These are phyloP conservation scores for Penicillium nordicum DNA, from an alignment of 2,329 filamentous ascomycete species.

Conservation along the genomic window DNA sequence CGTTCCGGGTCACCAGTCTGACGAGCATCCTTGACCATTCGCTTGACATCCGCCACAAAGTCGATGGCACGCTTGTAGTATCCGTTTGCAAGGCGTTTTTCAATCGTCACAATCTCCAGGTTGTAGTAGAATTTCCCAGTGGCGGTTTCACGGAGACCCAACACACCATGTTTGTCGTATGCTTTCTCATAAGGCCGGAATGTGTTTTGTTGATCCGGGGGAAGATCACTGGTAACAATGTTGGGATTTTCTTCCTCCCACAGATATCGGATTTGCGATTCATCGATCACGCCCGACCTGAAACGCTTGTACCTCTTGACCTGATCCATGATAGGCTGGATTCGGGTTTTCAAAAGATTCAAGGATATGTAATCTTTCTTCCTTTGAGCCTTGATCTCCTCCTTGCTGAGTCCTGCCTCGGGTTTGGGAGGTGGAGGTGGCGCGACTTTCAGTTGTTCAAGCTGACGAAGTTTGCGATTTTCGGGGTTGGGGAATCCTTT, in stretches of 20 bases:
- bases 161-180: slow-evolving; percentile 73
- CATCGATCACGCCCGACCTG: slow-evolving; percentile 72
- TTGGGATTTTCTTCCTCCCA: slow-evolving; percentile 78
- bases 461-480: slow-evolving; percentile 78
- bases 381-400: slow-evolving; percentile 74
- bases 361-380: slow-evolving; percentile 78
- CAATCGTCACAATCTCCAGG: slow-evolving; percentile 85
- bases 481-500: slow-evolving; percentile 81
- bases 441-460: slow-evolving; percentile 73
- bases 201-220: slow-evolving; percentile 55
- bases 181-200: slow-evolving; percentile 74
- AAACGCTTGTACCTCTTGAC: slow-evolving; percentile 94
- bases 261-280: slow-evolving; percentile 71
- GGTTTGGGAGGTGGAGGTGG: slow-evolving; percentile 66
- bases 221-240: slow-evolving; percentile 58
- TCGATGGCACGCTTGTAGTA: slow-evolving; percentile 90
- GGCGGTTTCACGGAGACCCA: slow-evolving; percentile 70
- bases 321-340: slow-evolving; percentile 96
- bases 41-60: slow-evolving; percentile 82
- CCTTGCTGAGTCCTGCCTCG: slow-evolving; percentile 63
- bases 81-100: slow-evolving; percentile 93
- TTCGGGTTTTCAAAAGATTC: slow-evolving; percentile 80
- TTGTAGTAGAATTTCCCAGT: slow-evolving; percentile 92
- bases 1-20: slow-evolving; percentile 78
- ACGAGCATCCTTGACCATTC: slow-evolving; percentile 78